phyloP scores from a whole-genome alignment of 1,139 yeast genomes.

The Geotrichum macrosporum region DNA sequence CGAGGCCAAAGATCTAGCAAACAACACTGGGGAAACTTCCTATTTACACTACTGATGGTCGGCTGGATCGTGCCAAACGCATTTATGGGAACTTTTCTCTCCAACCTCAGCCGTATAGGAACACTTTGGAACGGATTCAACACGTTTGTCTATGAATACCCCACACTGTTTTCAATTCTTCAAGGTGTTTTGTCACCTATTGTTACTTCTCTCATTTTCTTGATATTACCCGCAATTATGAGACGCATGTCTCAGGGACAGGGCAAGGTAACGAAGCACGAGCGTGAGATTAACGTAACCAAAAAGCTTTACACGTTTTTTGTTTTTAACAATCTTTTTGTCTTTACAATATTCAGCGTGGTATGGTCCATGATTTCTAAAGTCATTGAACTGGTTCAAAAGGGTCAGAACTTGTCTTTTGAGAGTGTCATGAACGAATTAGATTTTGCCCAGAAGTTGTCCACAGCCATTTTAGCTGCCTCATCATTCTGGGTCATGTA shows the following conservation, averaged over 20 bases:
- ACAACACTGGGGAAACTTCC: slow-evolving; percentile 37
- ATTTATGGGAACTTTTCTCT: slow-evolving; percentile 41
- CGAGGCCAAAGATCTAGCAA: slow-evolving; percentile 35
- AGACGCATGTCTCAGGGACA: slow-evolving; percentile 41
- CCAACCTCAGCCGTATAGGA: slow-evolving; percentile 40
- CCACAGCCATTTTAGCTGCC: slow-evolving; percentile 39
- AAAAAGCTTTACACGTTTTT: slow-evolving; percentile 40
- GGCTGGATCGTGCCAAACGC: slow-evolving; percentile 44
- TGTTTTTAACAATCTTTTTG: slow-evolving; percentile 40
- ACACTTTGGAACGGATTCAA: slow-evolving; percentile 38
- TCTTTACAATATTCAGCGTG: slow-evolving; percentile 41
- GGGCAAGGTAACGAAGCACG: slow-evolving; percentile 40
- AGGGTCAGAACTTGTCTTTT: slow-evolving; percentile 28
- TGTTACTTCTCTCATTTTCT: slow-evolving; percentile 38
- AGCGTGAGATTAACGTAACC: slow-evolving; percentile 41
- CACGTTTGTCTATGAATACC: slow-evolving; percentile 32
- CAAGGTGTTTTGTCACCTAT: slow-evolving; percentile 43
- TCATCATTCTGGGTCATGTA: slow-evolving; percentile 45
- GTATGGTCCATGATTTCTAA: slow-evolving; percentile 40
- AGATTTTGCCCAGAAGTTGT: slow-evolving; percentile 35
- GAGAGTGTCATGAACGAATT: slow-evolving; percentile 29
- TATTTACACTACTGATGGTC: slow-evolving; percentile 34
- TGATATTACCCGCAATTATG: slow-evolving; percentile 39
- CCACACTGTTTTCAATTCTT: slow-evolving; percentile 36
- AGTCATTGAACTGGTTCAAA: slow-evolving; percentile 30